Evolutionary conservation across 306 rosid species (phyloP), one percentile per base, ranked within the genome.

Genomic region (Vicia sativa): DNA sequence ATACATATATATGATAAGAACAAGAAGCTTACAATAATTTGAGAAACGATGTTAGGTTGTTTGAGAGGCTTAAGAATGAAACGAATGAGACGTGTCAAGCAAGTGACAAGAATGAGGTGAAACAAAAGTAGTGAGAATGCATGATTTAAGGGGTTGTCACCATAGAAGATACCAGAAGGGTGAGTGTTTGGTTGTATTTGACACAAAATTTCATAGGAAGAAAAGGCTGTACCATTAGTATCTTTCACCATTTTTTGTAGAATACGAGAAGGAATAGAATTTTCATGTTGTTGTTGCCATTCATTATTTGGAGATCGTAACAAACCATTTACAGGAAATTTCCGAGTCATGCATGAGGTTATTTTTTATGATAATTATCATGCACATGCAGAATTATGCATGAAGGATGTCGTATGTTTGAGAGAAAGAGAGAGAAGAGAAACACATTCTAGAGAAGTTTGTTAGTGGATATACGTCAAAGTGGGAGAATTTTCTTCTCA

Each of bases 381-480:
- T 57, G 21, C 0, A 28, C 73, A 76, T 18, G 61, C 62, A 34
- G 26, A 48, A 19, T 41, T 15, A 68, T 46, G 11, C 9, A 50
- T 50, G 19, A 49, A 72, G 9, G 13, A 7, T 23, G 42, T 15
- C 11, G 28, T 18, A 12, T 16, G 31, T 61, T 41, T 61, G 23
- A 74, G 50, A 34, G 18, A 25, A 25, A 41, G 15, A 26, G 15
- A 77, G 14, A 71, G 12, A 46, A 2, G 55, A 68, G 55, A 71
- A 12, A 55, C 8, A 29, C 3, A 37, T 28, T 55, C 7, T 35
- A 10, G 41, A n/a, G 43, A 65, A 61, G 70, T 65, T 59, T 65
- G 85, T 75, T 90, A 89, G 85, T 75, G 92, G 90, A 77, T 55
- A 41, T 42, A 81, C 91, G 86, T 74, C 80, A 79, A 85, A 81